Evolutionary conservation across 2,329 filamentous ascomycete genomes (phyloP).

Genomic region (Botrytis porri): DNA sequence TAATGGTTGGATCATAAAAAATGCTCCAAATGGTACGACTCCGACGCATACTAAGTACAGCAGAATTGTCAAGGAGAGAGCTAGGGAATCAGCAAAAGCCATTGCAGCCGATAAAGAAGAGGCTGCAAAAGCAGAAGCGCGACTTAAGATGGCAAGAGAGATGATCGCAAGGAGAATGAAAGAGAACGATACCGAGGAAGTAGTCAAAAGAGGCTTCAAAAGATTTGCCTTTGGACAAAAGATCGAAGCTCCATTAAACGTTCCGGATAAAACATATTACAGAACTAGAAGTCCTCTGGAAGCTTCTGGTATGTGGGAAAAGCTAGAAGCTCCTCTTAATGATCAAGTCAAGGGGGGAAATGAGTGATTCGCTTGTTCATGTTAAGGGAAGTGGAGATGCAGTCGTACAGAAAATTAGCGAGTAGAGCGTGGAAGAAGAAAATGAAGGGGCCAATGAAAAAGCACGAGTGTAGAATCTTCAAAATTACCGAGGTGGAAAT

Average conservation of each 20-base stretch:
- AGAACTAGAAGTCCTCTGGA: not conserved
- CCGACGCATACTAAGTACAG: not conserved
- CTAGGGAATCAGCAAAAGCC: not conserved
- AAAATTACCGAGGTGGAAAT: not conserved
- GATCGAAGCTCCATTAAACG: not conserved
- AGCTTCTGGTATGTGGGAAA: not conserved
- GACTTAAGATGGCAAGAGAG: not conserved
- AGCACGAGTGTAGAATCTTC: not conserved
- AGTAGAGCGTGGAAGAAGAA: not conserved
- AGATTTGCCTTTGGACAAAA: not conserved
- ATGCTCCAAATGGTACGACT: not conserved
- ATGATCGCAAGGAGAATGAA: not conserved
- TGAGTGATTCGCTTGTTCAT: not conserved
- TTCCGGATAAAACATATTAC: not conserved
- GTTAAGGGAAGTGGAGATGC: not conserved
- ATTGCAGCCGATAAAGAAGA: not conserved
- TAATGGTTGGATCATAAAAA: constrained; percentile 12
- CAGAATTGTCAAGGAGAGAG: not conserved
- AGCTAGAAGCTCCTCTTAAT: not conserved
- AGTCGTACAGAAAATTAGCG: not conserved
- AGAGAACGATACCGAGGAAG: not conserved
- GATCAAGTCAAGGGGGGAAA: not conserved
- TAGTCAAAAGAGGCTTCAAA: not conserved
- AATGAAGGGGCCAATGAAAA: not conserved
- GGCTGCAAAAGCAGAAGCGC: not conserved